phyloP scores from a whole-genome alignment of 176 grass and related monocot genomes.

The Paspalum vaginatum region DNA sequence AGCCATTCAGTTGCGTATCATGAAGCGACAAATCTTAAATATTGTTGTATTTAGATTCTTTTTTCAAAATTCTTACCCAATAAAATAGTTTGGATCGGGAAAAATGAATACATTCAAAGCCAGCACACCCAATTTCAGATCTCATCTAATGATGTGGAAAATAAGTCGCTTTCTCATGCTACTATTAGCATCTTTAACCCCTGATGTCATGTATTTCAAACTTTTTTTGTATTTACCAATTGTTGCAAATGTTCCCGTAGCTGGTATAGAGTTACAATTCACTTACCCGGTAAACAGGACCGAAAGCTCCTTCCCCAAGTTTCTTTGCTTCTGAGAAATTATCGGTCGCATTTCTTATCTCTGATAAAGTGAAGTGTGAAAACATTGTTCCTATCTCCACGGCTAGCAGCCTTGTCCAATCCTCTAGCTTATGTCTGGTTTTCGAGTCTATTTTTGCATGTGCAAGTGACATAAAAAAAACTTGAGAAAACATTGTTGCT shows the following conservation, averaged over 20 bases:
- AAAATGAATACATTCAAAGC: not conserved
- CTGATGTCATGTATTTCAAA: not conserved
- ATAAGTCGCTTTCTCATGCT: not conserved
- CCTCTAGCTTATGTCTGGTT: not conserved
- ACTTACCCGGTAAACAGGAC: conserved; percentile 19
- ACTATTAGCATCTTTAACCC: not conserved
- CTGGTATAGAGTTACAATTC: not conserved
- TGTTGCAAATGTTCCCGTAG: not conserved
- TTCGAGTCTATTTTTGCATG: not conserved
- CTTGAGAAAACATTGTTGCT: not conserved
- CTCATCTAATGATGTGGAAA: not conserved
- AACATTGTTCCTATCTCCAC: not conserved
- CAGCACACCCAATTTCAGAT: not conserved
- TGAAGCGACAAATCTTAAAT: not conserved
- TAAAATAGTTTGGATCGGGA: not conserved
- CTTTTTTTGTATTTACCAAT: not conserved
- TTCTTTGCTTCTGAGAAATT: conserved; percentile 34
- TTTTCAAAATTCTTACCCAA: not conserved
- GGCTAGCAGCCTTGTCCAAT: not conserved
- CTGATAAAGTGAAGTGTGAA: conserved; percentile 23
- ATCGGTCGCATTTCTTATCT: conserved; percentile 8
- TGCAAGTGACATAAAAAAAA: not conserved
- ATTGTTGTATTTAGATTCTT: not conserved
- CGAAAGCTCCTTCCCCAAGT: conserved; percentile 26
- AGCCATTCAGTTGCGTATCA: not conserved